Conservation (phyloP, 1,284 basidiomycete species). For the Papiliotrema nemorosa region DNA sequence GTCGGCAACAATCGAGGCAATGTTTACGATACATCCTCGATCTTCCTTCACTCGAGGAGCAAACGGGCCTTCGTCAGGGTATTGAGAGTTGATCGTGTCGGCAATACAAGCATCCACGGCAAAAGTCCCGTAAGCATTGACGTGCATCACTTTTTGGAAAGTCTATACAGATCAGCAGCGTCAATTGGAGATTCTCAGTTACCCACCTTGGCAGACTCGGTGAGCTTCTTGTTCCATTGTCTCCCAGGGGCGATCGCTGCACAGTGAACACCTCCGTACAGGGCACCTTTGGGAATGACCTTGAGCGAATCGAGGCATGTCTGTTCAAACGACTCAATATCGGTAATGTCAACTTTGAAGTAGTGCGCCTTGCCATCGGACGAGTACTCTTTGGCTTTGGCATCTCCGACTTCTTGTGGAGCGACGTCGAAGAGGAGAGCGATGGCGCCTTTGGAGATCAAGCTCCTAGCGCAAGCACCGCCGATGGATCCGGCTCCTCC, state of each 20-base stretch:
- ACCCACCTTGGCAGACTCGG: constrained; percentile 3
- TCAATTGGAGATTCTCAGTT: neutral
- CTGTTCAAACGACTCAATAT: constrained; percentile 8
- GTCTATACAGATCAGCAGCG: neutral
- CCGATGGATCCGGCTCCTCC: constrained; percentile 28
- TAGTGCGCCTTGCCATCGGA: constrained; percentile 23
- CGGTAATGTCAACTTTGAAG: constrained; percentile 20
- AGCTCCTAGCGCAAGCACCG: constrained; percentile 12
- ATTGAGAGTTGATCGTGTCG: constrained; percentile 37
- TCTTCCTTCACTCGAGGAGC: constrained; percentile 21
- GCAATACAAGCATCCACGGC: constrained; percentile 27
- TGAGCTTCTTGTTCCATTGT: constrained; percentile 17
- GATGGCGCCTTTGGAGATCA: constrained; percentile 22
- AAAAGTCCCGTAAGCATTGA: constrained; percentile 34
- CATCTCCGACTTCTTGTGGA: constrained; percentile 11
- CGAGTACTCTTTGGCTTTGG: constrained; percentile 15
- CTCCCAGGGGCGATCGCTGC: constrained; percentile 26
- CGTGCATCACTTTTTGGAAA: constrained; percentile 24
- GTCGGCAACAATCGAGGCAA: constrained; percentile 24
- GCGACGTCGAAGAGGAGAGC: constrained; percentile 21
- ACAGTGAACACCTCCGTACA: constrained; percentile 31
- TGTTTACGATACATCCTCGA: constrained; percentile 35
- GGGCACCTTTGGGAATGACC: constrained; percentile 22
- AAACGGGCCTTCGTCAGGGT: constrained; percentile 18
- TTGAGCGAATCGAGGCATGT: constrained; percentile 12